A percentile compares a stretch with the other conserved stretches of the same genome.
Conservation (phyloP, 768 basidiomycete species). For the Ramaria sp. region DNA sequence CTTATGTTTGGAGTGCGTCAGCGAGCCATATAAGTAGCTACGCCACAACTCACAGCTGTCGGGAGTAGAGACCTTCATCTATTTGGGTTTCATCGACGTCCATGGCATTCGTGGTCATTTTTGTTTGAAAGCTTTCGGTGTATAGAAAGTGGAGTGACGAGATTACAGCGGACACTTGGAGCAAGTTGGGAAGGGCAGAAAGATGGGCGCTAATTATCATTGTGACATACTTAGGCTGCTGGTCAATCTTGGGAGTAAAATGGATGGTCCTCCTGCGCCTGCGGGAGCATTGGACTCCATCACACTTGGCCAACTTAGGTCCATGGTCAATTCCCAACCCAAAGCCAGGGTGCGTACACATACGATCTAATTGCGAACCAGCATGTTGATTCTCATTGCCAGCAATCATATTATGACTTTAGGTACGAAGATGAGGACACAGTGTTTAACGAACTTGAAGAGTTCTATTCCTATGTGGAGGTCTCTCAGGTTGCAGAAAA, state of each 20-base stretch:
- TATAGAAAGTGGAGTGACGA: not conserved
- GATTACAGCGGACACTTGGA: not conserved
- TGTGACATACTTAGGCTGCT: not conserved
- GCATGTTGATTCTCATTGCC: conserved; percentile 12
- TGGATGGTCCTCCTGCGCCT: conserved; percentile 6
- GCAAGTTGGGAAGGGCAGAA: not conserved
- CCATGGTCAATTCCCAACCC: conserved; percentile 54
- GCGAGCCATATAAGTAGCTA: not conserved
- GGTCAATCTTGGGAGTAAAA: not conserved
- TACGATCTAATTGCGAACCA: conserved; percentile 9
- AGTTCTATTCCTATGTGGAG: conserved; percentile 97
- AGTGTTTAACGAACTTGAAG: conserved; percentile 91
- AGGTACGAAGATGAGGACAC: conserved; percentile 95
- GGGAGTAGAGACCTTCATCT: conserved; percentile 89
- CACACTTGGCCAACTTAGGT: conserved; percentile 61
- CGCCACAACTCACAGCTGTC: conserved; percentile 62
- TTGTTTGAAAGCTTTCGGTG: not conserved
- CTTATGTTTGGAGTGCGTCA: conserved; percentile 27
- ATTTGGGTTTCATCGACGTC: conserved; percentile 81
- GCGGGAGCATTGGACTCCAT: conserved; percentile 2
- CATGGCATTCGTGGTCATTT: conserved; percentile 40
- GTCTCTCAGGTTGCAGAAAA: conserved; percentile 86
- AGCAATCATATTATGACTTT: conserved; percentile 87
- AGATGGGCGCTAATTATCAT: not conserved
- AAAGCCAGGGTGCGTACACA: conserved; percentile 56